Evolutionary conservation across 2,329 filamentous ascomycete genomes (phyloP).

Genomic region (Didymella lethalis): DNA sequence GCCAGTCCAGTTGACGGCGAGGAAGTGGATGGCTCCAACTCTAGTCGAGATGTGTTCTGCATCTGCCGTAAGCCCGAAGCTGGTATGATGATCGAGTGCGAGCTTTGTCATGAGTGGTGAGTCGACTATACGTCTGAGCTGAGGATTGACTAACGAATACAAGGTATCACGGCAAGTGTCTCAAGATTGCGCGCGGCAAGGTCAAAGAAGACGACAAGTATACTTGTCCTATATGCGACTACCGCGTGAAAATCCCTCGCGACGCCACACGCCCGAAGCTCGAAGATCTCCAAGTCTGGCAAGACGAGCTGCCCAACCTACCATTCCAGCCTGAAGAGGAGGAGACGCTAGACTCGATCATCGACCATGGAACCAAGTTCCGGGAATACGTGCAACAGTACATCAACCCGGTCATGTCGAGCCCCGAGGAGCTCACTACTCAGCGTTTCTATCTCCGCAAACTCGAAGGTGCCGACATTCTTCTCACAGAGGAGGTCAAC

Average conservation of each 20-base stretch:
- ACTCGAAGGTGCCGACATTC: conserved; percentile 94
- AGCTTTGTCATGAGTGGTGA: conserved; percentile 96
- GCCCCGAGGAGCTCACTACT: conserved; percentile 84
- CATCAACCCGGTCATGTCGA: conserved; percentile 82
- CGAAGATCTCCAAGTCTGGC: conserved; percentile 84
- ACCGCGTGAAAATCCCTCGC: conserved; percentile 93
- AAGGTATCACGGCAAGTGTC: conserved; percentile 98
- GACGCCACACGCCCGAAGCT: conserved; percentile 95
- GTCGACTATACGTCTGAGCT: conserved; percentile 41
- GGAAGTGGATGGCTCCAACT: conserved; percentile 56
- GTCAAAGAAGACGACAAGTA: conserved; percentile 99
- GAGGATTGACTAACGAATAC: conserved; percentile 35
- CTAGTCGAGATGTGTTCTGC: conserved; percentile 85
- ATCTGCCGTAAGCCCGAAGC: conserved; percentile 93
- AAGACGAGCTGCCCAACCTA: conserved; percentile 78
- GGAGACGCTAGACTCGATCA: conserved; percentile 82
- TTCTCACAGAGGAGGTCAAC: conserved; percentile 93
- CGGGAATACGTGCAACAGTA: conserved; percentile 81
- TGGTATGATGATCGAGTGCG: conserved; percentile 99
- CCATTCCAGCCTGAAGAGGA: conserved; percentile 98
- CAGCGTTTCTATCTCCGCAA: conserved; percentile 96
- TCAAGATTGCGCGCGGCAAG: conserved; percentile 97
- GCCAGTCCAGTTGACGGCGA: conserved; percentile 66
- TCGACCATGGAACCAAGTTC: conserved; percentile 84
- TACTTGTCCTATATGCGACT: conserved; percentile 97